Evolutionary conservation across 169 alveolate species (phyloP).

Genomic region (Cryptosporidium felis): DNA sequence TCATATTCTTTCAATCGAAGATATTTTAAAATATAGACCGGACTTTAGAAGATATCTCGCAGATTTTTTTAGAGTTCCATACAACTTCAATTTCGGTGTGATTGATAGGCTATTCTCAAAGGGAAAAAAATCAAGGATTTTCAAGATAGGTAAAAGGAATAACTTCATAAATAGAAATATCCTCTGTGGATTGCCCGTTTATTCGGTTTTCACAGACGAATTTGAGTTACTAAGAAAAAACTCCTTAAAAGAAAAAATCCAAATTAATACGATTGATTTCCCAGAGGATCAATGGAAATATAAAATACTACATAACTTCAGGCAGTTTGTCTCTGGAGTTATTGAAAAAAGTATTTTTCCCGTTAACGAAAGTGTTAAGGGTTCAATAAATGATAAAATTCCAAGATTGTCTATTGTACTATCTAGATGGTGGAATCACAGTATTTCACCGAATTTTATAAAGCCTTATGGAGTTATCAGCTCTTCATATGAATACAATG

Average conservation of each 20-base stretch:
- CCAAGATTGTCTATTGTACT: constrained; percentile 38
- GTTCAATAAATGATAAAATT: not conserved
- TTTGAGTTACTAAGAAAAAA: constrained; percentile 7
- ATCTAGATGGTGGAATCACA: constrained; percentile 65
- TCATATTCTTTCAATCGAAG: constrained; percentile 41
- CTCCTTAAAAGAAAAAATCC: not conserved
- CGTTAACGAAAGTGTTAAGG: not conserved
- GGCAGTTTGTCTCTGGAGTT: constrained; percentile 11
- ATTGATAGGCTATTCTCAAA: constrained; percentile 15
- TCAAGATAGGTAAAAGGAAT: constrained; percentile 6
- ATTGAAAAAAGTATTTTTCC: not conserved
- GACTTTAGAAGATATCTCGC: constrained; percentile 34
- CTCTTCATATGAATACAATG: constrained; percentile 44
- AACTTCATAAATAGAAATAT: constrained; percentile 6
- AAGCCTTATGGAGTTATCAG: constrained; percentile 48
- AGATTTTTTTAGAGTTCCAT: constrained; percentile 52
- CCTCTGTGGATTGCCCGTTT: constrained; percentile 57
- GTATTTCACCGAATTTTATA: constrained; percentile 57
- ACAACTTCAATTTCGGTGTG: constrained; percentile 7
- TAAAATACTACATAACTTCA: constrained; percentile 25
- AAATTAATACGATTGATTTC: not conserved
- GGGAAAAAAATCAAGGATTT: not conserved
- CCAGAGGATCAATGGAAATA: constrained; percentile 69
- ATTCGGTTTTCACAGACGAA: constrained; percentile 65
- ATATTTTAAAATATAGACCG: constrained; percentile 45